Evolutionary conservation across 2,329 filamentous ascomycete species (phyloP), one percentile per base, ranked within the genome.

Genomic region (Pseudocercospora crystallina): DNA sequence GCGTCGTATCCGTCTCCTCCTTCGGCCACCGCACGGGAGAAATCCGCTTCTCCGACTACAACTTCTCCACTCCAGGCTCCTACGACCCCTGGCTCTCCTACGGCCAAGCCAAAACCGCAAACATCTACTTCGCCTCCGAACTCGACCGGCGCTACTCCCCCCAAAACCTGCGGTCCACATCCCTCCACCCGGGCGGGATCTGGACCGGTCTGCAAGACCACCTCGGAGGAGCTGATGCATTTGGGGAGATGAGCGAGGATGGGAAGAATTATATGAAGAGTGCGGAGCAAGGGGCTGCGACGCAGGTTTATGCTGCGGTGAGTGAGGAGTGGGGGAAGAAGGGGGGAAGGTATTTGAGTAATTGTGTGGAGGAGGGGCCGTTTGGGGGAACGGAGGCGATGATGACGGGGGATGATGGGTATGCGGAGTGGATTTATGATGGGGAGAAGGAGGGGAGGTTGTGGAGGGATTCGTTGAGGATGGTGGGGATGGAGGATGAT

Each of bases 111-210:
- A 83, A 82, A 53, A 70, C 72, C 0, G 78, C 79, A 11, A 79
- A 77, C 51, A 71, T 80, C 14, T 77, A 72, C 55, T 73, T 77
- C 46, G 73, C 78, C 3, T 79, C 76, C 51, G 71, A 79, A 49
- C 69, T 81, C 20, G 77, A 81, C 30, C 70, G 78, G 1, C 70
- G 69, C 0, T 81, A 78, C 54, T 75, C 72, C 2, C 20, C 61
- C 0, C 60, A 63, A 3, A 72, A 75, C 7, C 56, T 81, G 0
- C 77, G 78, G 46, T 75, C 70, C 0, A 63, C 65, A 9, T 69
- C 67, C 14, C 31, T 78, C 3, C 73, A 79, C 46, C 79, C 78
- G 0, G 78, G 80, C 10, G 67, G 70, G 8, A 77, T 75, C 47
- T 20, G 38, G 13, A 63, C 62, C 2, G 53, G 50, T 9, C 41